A percentile compares a stretch with the other conserved stretches of the same genome.
Conservation (phyloP, 108 stramenopile genomes). For the Skeletonema menzelii region DNA sequence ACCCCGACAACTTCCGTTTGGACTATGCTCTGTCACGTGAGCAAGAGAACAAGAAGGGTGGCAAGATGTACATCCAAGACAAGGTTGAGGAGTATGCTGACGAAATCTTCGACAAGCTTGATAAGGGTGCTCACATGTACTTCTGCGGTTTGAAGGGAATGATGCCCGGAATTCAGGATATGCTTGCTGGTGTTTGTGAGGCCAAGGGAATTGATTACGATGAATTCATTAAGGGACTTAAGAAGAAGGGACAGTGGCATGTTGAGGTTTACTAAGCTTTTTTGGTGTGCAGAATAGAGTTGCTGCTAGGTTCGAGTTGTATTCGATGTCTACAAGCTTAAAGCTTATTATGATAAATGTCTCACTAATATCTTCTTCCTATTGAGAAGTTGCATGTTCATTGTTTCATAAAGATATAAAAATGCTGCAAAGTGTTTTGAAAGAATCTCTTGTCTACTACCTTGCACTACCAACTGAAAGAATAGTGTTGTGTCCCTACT, state of each 20-base stretch:
- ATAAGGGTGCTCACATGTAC: constrained; percentile 94
- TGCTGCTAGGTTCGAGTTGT: background rate
- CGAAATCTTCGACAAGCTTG: constrained; percentile 90
- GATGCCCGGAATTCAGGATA: constrained; percentile 97
- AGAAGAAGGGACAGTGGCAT: constrained; percentile 91
- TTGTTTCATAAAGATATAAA: background rate
- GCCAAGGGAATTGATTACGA: constrained; percentile 88
- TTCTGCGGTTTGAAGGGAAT: constrained; percentile 98
- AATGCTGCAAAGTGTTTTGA: background rate
- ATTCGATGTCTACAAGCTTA: background rate
- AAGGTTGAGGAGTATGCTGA: constrained; percentile 97
- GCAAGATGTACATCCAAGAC: constrained; percentile 99
- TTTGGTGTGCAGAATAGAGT: background rate
- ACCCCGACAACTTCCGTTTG: constrained; percentile 92
- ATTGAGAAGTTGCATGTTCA: background rate
- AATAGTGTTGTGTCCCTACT: too few relatives aligned
- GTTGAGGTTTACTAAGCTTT: constrained; percentile 83
- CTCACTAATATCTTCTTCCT: background rate
- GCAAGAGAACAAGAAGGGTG: constrained; percentile 91
- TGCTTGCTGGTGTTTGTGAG: constrained; percentile 86
- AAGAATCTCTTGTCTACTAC: too few relatives aligned
- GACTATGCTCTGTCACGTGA: constrained; percentile 97
- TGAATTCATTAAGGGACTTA: constrained; percentile 84
- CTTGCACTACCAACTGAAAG: too few relatives aligned
- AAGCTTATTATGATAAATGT: background rate